Evolutionary conservation across 1,139 yeast genomes (phyloP).

Genomic region (Suhomyces atakaporum): DNA sequence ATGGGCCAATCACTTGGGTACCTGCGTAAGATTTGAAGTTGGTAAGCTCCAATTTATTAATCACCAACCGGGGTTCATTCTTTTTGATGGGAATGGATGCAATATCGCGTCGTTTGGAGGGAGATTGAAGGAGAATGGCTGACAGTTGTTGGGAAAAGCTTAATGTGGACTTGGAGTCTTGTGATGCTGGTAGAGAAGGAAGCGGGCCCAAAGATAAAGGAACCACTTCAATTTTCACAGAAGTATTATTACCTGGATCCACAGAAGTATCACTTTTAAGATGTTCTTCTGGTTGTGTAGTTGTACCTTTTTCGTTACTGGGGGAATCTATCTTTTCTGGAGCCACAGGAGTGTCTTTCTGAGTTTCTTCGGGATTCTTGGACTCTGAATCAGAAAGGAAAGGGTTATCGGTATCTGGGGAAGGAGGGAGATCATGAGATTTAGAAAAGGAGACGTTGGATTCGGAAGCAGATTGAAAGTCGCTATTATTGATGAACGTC

Average conservation of each 20-base stretch:
- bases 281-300: too few species aligned
- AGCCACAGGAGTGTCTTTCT: too few species aligned
- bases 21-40: slow-evolving; percentile 98
- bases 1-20: slow-evolving; percentile 90
- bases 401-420: slow-evolving; percentile 6
- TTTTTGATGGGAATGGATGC: slow-evolving; percentile 15
- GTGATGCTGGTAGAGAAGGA: slow-evolving; percentile 4
- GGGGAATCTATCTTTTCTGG: background rate
- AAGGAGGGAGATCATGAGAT: background rate
- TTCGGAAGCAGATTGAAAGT: slow-evolving; percentile 17
- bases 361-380: slow-evolving; percentile 8
- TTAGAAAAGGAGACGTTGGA: slow-evolving; percentile 3
- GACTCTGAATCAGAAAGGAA: slow-evolving; percentile 4
- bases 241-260: slow-evolving; percentile 10
- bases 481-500: slow-evolving; percentile 47
- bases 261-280: slow-evolving; percentile 15
- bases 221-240: slow-evolving; percentile 6
- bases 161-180: slow-evolving; percentile 15
- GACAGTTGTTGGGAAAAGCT: slow-evolving; percentile 36
- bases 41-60: slow-evolving; percentile 68
- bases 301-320: background rate
- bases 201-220: slow-evolving; percentile 3
- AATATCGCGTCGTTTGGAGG: slow-evolving; percentile 28
- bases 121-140: slow-evolving; percentile 30
- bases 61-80: slow-evolving; percentile 65